phyloP scores from a whole-genome alignment of 108 stramenopile genomes.

The Stephanodiscus minutulus region DNA sequence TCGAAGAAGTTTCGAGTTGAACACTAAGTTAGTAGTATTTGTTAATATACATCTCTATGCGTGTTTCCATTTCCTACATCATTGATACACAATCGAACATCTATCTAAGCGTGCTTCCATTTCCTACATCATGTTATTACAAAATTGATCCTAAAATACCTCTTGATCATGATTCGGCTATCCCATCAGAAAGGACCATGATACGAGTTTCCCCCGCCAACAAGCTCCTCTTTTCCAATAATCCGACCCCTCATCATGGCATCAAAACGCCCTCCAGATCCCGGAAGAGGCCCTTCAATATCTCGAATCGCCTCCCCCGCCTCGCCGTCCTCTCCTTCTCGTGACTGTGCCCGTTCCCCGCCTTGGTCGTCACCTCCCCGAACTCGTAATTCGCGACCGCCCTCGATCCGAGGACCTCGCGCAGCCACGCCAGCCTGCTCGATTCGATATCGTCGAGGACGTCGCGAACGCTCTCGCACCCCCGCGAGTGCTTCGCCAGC shows the following conservation, averaged over 20 bases:
- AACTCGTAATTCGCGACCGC: slow-evolving; percentile 29
- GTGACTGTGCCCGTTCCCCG: slow-evolving; percentile 16
- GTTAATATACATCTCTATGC: background rate
- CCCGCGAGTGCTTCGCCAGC: slow-evolving; percentile 37
- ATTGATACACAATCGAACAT: no score
- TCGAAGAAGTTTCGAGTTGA: slow-evolving; percentile 37
- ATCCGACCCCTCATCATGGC: background rate
- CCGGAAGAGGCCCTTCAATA: slow-evolving; percentile 20
- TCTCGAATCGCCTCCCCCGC: slow-evolving; percentile 1
- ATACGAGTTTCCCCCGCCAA: no score
- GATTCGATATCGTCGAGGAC: slow-evolving; percentile 32
- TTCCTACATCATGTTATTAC: no score
- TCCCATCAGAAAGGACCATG: no score
- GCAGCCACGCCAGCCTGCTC: slow-evolving; percentile 27
- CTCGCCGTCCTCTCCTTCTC: slow-evolving; percentile 9
- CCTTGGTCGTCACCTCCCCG: slow-evolving; percentile 32
- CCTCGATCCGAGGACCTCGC: slow-evolving; percentile 17
- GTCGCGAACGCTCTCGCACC: slow-evolving; percentile 29
- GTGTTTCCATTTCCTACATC: no score
- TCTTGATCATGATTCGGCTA: no score
- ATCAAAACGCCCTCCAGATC: slow-evolving; percentile 29
- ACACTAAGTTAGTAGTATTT: background rate
- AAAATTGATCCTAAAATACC: no score
- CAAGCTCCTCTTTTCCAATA: background rate
- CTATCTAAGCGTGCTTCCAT: no score